These are phyloP conservation scores for Penicillium frequentans DNA, from an alignment of 2,329 filamentous ascomycete genomes.

Conservation along the genomic window DNA sequence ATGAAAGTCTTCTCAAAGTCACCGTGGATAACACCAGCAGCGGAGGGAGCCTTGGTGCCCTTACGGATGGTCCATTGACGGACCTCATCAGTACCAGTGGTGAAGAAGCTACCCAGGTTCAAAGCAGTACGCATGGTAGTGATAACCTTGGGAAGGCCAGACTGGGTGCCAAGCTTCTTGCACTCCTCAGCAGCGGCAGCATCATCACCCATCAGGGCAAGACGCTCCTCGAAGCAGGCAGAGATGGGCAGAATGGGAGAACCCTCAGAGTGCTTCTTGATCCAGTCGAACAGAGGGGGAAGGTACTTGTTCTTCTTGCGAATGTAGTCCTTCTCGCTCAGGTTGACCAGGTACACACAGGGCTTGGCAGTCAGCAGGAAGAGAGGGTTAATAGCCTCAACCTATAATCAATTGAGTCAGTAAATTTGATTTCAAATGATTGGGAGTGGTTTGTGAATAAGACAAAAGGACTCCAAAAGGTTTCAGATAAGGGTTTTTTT, in stretches of 20 bases:
- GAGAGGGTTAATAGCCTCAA: constrained; percentile 96
- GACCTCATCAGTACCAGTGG: constrained; percentile 90
- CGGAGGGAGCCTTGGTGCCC: constrained; percentile 95
- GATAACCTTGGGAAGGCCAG: constrained; percentile 87
- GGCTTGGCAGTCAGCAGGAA: constrained; percentile 95
- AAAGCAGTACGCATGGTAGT: constrained; percentile 89
- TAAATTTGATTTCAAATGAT: constrained; percentile 19
- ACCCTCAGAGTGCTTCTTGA: constrained; percentile 83
- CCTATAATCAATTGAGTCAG: constrained; percentile 53
- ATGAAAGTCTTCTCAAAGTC: constrained; percentile 99
- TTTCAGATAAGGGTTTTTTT: constrained; percentile 72
- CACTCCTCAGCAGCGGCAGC: constrained; percentile 78
- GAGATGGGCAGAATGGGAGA: constrained; percentile 94
- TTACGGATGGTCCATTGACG: constrained; percentile 97
- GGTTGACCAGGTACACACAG: constrained; percentile 93
- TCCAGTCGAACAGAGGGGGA: constrained; percentile 89
- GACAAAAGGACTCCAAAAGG: constrained; percentile 38
- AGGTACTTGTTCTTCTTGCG: constrained; percentile 99
- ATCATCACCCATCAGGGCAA: constrained; percentile 77
- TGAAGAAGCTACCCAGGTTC: constrained; percentile 95
- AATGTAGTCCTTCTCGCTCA: constrained; percentile 95
- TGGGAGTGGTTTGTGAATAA: constrained; percentile 13
- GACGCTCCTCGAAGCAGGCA: constrained; percentile 86
- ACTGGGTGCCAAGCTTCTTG: constrained; percentile 84
- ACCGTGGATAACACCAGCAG: constrained; percentile 95